A percentile compares a stretch with the other conserved stretches of the same genome.
phyloP scores from a whole-genome alignment of 306 rosid species.

The Pyrus pyrifolia region DNA sequence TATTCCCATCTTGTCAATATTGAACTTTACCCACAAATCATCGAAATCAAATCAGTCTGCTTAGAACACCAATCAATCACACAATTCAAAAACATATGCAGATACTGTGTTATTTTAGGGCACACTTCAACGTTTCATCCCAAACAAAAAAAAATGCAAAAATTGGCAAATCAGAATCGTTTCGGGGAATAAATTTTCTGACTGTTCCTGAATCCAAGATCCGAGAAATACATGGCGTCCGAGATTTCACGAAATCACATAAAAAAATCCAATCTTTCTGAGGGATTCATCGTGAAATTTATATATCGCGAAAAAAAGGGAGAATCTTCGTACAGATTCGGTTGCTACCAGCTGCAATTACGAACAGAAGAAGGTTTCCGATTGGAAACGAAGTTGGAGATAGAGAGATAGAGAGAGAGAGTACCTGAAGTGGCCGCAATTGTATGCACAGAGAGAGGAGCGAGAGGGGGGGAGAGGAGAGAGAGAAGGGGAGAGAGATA shows the following conservation, averaged over 20 bases:
- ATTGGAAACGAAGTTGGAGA: neutral
- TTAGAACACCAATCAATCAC: neutral
- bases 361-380: neutral
- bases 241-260: neutral
- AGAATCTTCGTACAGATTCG: neutral
- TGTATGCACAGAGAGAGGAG: neutral
- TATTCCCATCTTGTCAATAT: neutral
- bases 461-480: neutral
- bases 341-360: too few relatives aligned
- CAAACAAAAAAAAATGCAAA: neutral
- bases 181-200: neutral
- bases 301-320: neutral
- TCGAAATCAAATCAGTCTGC: neutral
- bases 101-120: neutral
- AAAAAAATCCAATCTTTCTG: neutral
- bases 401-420: neutral
- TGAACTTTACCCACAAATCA: neutral
- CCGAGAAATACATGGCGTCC: neutral
- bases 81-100: neutral
- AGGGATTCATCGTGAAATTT: neutral
- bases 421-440: conserved; percentile 11
- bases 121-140: neutral
- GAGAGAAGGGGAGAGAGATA: neutral
- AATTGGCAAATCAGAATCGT: neutral
- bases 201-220: neutral